These are phyloP conservation scores for Ilyonectria robusta DNA, from an alignment of 2,329 filamentous ascomycete species.

Conservation along the genomic window DNA sequence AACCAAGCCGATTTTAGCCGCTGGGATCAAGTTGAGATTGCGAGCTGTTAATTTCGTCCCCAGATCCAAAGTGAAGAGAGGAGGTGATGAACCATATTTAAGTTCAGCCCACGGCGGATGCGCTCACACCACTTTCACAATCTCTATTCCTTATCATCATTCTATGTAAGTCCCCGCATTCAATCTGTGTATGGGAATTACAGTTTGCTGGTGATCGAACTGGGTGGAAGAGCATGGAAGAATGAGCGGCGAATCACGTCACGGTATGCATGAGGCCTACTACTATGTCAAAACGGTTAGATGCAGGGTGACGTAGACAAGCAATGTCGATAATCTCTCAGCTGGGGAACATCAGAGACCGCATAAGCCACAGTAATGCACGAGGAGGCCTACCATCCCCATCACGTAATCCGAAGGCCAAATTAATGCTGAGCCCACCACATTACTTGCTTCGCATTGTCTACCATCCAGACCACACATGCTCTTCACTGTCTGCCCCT, in stretches of 20 bases:
- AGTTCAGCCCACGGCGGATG: neutral
- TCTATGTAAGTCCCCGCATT: neutral
- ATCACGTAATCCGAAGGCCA: neutral
- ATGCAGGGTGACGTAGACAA: neutral
- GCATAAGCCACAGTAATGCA: neutral
- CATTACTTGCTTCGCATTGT: neutral
- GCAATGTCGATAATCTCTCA: neutral
- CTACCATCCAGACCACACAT: neutral
- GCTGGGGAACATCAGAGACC: neutral
- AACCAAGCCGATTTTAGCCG: neutral
- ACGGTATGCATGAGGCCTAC: constrained; percentile 1
- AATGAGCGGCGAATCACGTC: neutral
- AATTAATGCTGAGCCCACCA: neutral
- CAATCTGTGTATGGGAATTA: neutral
- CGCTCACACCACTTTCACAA: neutral
- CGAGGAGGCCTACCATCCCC: neutral
- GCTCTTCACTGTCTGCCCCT: neutral
- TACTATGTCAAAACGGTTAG: neutral
- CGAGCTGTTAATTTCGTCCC: neutral
- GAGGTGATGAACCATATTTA: neutral
- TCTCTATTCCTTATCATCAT: neutral
- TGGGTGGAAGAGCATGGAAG: neutral
- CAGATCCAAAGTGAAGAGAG: neutral
- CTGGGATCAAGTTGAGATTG: constrained; percentile 1
- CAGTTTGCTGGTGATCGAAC: neutral